These are phyloP conservation scores for Anthoceros angustus DNA, from an alignment of 225 moss, liverwort and hornwort species.

Conservation along the genomic window DNA sequence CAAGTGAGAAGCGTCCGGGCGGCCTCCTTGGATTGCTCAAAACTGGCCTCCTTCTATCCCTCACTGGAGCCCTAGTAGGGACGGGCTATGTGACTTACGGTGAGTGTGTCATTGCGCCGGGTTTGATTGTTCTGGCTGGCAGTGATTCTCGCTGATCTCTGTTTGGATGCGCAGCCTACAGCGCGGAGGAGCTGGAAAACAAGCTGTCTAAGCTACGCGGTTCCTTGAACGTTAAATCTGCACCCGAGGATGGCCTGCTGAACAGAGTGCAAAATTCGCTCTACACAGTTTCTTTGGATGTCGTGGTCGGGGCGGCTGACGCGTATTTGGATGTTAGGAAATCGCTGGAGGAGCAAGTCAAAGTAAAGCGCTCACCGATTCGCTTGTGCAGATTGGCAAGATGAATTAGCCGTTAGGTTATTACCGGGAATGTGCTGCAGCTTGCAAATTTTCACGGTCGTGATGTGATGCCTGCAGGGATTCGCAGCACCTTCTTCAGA, in stretches of 20 bases:
- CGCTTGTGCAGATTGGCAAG: neutral
- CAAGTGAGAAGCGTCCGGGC: neutral
- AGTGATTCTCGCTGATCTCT: neutral
- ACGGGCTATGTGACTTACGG: neutral
- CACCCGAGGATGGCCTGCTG: neutral
- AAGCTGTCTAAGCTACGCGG: neutral
- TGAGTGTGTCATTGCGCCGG: neutral
- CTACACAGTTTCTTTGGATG: constrained; percentile 6
- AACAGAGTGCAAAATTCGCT: neutral
- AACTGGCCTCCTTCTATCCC: neutral
- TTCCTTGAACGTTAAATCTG: neutral
- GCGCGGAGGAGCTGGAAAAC: neutral
- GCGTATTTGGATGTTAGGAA: constrained; percentile 67
- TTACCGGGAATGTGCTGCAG: neutral
- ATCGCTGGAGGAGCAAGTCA: constrained; percentile 91
- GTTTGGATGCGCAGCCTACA: neutral
- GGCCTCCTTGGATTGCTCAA: neutral
- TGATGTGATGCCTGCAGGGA: constrained; percentile 35
- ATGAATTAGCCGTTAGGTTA: neutral
- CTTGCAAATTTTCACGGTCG: neutral
- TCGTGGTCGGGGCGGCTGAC: constrained; percentile 44
- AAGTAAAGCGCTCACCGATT: constrained; percentile 25
- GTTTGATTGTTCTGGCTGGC: neutral
- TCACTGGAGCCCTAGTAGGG: neutral
- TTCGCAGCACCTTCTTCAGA: constrained; percentile 90